Conservation (phyloP, 148 eudicot genomes). For the Heliosperma pusillum region DNA sequence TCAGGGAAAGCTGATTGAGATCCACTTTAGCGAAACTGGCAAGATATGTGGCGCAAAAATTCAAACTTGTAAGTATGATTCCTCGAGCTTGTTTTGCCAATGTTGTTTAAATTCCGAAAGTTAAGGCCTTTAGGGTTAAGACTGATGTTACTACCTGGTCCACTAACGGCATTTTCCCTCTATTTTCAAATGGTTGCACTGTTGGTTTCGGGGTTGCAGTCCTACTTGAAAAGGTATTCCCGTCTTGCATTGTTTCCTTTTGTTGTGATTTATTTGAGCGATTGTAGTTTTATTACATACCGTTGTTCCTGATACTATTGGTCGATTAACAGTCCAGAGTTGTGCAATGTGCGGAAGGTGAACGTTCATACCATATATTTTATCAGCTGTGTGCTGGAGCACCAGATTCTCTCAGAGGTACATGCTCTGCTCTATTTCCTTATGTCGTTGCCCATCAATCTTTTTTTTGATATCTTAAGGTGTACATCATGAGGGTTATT, state of each 20-base stretch:
- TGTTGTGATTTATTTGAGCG: constrained; percentile 13
- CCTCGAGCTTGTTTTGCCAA: background rate
- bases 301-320: constrained; percentile 28
- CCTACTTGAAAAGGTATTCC: constrained; percentile 88
- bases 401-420: constrained; percentile 73
- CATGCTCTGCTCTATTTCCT: background rate
- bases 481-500: constrained; percentile 2
- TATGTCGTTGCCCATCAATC: background rate
- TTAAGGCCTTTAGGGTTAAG: no score
- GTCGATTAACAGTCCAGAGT: constrained; percentile 83
- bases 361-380: constrained; percentile 96
- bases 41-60: constrained; percentile 94
- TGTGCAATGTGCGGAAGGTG: constrained; percentile 92
- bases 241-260: constrained; percentile 18
- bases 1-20: constrained; percentile 99
- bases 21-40: constrained; percentile 96
- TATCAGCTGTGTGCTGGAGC: constrained; percentile 99
- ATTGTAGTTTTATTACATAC: background rate
- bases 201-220: constrained; percentile 43
- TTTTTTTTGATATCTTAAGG: background rate
- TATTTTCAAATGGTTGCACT: constrained; percentile 20
- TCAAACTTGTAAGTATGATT: constrained; percentile 81
- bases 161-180: constrained; percentile 16
- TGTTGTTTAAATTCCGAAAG: background rate
- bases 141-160: constrained; percentile 13